Conservation (phyloP, 257 asterid species). For the Nicotiana tabacum region DNA sequence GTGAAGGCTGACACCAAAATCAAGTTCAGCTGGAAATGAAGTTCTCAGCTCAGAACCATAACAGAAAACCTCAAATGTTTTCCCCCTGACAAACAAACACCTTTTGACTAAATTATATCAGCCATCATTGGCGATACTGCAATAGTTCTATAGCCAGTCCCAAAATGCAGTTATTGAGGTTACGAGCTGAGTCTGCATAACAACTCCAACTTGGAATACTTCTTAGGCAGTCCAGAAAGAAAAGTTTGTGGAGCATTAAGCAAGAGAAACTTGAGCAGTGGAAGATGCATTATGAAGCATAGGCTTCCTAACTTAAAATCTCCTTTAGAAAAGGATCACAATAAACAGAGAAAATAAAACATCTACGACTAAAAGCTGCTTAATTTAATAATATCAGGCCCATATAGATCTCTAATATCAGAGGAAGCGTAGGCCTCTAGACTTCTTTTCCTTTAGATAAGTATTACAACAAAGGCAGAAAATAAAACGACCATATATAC, state of each 20-base stretch:
- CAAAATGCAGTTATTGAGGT: background rate
- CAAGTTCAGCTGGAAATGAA: background rate
- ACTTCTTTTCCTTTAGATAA: background rate
- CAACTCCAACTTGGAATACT: background rate
- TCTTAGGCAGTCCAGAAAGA: background rate
- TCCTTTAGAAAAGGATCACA: background rate
- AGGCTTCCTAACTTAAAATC: background rate
- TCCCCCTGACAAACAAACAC: background rate
- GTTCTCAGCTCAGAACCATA: background rate
- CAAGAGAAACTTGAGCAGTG: slow-evolving; percentile 5
- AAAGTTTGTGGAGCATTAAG: background rate
- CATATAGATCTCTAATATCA: background rate
- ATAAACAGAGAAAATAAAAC: background rate
- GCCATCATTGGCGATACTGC: background rate
- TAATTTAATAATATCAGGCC: background rate
- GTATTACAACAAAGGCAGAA: background rate
- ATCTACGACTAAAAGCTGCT: background rate
- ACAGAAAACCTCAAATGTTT: background rate
- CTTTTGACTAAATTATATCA: background rate
- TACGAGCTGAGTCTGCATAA: background rate
- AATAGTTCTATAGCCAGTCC: background rate
- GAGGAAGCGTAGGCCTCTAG: background rate
- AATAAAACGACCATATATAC: background rate
- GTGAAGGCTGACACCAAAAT: background rate
- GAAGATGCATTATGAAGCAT: background rate